Percentiles rank a stretch among this genome's conserved stretches.
These are phyloP conservation scores for Penicillium concentricum DNA, from an alignment of 2,329 filamentous ascomycete genomes.

Conservation along the genomic window DNA sequence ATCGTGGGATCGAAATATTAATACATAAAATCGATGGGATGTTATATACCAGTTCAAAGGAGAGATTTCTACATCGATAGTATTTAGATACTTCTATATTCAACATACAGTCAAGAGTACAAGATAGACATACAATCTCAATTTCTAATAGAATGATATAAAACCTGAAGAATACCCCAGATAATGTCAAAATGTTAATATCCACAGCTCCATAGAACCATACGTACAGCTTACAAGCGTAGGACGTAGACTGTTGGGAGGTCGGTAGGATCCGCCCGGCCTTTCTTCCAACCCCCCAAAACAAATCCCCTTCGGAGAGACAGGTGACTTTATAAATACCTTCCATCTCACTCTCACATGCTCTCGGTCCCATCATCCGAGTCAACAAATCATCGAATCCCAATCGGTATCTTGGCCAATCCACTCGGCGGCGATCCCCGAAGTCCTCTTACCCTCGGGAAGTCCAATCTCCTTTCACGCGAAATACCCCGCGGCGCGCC, in stretches of 20 bases:
- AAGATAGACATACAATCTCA: background rate
- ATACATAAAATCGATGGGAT: too few relatives aligned
- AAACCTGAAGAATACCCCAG: background rate
- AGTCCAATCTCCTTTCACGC: slow-evolving; percentile 14
- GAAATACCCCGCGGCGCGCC: slow-evolving; percentile 33
- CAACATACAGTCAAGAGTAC: background rate
- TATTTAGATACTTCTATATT: background rate
- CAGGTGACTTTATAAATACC: slow-evolving; percentile 6
- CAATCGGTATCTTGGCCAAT: slow-evolving; percentile 1
- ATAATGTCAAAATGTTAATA: too few relatives aligned
- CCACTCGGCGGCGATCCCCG: slow-evolving; percentile 28
- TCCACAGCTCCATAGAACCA: slow-evolving; percentile 4
- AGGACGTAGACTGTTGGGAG: background rate
- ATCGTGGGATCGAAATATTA: background rate
- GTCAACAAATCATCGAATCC: slow-evolving; percentile 12
- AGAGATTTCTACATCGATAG: too few relatives aligned
- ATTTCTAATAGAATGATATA: background rate
- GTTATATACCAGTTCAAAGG: background rate
- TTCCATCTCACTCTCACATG: background rate
- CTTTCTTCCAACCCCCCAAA: slow-evolving; percentile 3
- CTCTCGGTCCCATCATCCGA: slow-evolving; percentile 3
- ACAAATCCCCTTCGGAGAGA: background rate
- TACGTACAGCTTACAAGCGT: slow-evolving; percentile 11
- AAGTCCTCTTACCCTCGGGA: slow-evolving; percentile 23
- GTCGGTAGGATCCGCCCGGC: slow-evolving; percentile 19